Evolutionary conservation across 163 green algal species (phyloP), one percentile per base, ranked within the genome.

Genomic region (Coccomyxa subellipsoidea): DNA sequence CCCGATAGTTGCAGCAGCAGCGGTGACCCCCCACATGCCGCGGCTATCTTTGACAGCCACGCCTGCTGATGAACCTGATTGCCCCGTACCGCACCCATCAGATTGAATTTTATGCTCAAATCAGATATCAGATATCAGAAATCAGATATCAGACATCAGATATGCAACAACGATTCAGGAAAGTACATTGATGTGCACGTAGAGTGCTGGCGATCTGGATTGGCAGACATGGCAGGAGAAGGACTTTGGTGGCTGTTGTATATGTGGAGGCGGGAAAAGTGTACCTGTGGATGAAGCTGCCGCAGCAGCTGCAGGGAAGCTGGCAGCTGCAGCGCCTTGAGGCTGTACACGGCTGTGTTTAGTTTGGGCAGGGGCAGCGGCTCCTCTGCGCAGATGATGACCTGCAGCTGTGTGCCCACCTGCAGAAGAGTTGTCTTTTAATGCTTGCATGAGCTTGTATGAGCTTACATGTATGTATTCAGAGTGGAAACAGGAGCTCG

Each of bases 381-480:
- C 29, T 78, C 71, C 34, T 70, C 32, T 0, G 70, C n/a, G 38
- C 69, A 81, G 4, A 83, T 37, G 27, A 86, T 77, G 15, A 86
- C 36, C 69, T 83, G 82, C 35, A 86, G 35, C 47, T 71, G 37
- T 10, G 82, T 70, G 7, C 69, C 59, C 27, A 71, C 78, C 82
- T 86, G 82, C 70, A 83, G 29, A 27, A 35, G n/a, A n/a, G n/a
- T n/a, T n/a, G n/a, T n/a, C n/a, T n/a, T n/a, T n/a, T n/a, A n/a
- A n/a, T n/a, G n/a, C n/a, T n/a, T n/a, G n/a, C n/a, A n/a, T n/a
- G n/a, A n/a, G n/a, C n/a, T n/a, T n/a, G n/a, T n/a, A n/a, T n/a
- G n/a, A n/a, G n/a, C n/a, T n/a, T n/a, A n/a, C n/a, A n/a, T n/a
- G n/a, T n/a, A n/a, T n/a, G n/a, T n/a, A n/a, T n/a, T n/a, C n/a